phyloP scores from a whole-genome alignment of 208 protist genomes.

The Naegleria fowleri region DNA sequence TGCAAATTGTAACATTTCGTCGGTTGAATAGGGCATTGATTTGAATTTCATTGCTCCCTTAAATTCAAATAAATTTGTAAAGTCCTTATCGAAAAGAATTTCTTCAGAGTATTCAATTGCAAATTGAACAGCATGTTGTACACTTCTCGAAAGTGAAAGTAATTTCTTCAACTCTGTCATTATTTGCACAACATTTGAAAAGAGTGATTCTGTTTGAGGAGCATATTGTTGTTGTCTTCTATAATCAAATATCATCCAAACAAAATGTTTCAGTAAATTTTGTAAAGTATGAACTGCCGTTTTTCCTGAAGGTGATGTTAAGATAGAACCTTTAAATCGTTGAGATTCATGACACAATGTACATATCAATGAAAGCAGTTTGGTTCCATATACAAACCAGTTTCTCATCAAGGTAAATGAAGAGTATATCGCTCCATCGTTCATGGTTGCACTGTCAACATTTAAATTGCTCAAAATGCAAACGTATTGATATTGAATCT shows the following conservation, averaged over 20 bases:
- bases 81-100: not conserved
- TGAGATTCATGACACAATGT: not conserved
- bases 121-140: not conserved
- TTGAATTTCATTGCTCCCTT: not conserved
- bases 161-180: not conserved
- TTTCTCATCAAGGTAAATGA: not conserved
- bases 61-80: slow-evolving; percentile 1
- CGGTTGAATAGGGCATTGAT: not conserved
- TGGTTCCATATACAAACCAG: not conserved
- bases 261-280: not conserved
- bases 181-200: not conserved
- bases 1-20: not conserved
- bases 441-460: not conserved
- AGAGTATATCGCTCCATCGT: not conserved
- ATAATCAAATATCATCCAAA: slow-evolving; percentile 13
- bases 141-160: not conserved
- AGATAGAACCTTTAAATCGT: not conserved
- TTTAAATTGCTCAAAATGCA: not conserved
- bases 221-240: not conserved
- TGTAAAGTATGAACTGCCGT: not conserved
- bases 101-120: not conserved
- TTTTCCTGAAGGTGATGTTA: not conserved
- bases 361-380: not conserved
- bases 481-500: not conserved
- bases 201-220: not conserved